These are phyloP conservation scores for Cercospora sp. DNA, from an alignment of 2,329 filamentous ascomycete species.

Conservation along the genomic window DNA sequence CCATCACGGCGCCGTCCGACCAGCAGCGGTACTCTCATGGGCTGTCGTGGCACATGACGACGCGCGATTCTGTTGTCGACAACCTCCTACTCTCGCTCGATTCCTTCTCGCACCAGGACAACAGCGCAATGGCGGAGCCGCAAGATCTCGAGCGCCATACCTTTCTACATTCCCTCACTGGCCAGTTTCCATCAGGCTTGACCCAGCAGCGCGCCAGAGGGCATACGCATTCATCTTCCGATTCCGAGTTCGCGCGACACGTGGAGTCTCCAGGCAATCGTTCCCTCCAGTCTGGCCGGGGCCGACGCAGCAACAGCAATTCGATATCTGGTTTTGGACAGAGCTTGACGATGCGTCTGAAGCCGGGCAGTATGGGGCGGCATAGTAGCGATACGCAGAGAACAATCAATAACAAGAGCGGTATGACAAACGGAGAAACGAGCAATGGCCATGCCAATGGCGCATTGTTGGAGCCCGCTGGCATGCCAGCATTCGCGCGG, in stretches of 20 bases:
- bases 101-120: slow-evolving; percentile 59
- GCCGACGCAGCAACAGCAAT: slow-evolving; percentile 76
- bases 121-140: slow-evolving; percentile 19
- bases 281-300: slow-evolving; percentile 35
- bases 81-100: slow-evolving; percentile 95
- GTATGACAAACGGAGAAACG: slow-evolving; percentile 16
- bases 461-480: slow-evolving; percentile 58
- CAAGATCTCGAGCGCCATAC: slow-evolving; percentile 25
- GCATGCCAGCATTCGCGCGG: slow-evolving; percentile 47
- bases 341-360: slow-evolving; percentile 20
- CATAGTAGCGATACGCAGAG: slow-evolving; percentile 28
- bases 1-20: slow-evolving; percentile 4
- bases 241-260: slow-evolving; percentile 55
- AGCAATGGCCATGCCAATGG: slow-evolving; percentile 45
- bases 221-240: slow-evolving; percentile 63
- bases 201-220: slow-evolving; percentile 49
- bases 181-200: slow-evolving; percentile 12
- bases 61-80: slow-evolving; percentile 87
- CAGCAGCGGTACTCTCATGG: slow-evolving; percentile 67
- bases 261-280: slow-evolving; percentile 38
- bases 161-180: slow-evolving; percentile 23
- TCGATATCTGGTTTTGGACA: slow-evolving; percentile 57
- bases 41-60: slow-evolving; percentile 75
- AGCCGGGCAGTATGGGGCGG: slow-evolving; percentile 20
- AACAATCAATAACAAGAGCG: slow-evolving; percentile 12